Conservation (phyloP, 805 yeast genomes). For the Yueomyces sp. region DNA sequence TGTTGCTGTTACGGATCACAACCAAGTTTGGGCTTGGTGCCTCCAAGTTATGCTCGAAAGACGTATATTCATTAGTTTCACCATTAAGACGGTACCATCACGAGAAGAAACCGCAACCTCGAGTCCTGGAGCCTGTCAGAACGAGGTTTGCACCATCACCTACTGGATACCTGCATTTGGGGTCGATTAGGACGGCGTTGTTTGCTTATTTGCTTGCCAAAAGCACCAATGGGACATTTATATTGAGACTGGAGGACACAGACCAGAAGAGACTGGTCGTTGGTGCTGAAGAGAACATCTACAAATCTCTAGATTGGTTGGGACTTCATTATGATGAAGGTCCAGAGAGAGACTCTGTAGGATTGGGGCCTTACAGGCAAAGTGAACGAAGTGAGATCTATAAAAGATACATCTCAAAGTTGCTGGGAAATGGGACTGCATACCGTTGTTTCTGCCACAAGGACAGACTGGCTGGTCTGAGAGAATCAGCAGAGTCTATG, state of each 20-base stretch:
- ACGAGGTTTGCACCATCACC: conserved; percentile 98
- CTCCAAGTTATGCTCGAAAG: no score
- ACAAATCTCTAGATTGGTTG: conserved; percentile 66
- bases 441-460: conserved; percentile 81
- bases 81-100: no score
- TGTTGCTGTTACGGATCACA: no score
- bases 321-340: conserved; percentile 73
- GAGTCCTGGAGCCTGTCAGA: conserved; percentile 39
- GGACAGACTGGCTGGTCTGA: conserved; percentile 52
- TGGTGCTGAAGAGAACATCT: conserved; percentile 76
- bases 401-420: conserved; percentile 36
- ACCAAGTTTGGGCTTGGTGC: no score
- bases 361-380: conserved; percentile 74
- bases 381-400: conserved; percentile 66
- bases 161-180: conserved; percentile 88
- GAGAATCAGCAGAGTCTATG: conserved; percentile 59
- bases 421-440: conserved; percentile 58
- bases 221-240: conserved; percentile 65
- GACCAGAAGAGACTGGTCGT: conserved; percentile 66
- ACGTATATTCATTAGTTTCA: no score
- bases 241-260: conserved; percentile 83
- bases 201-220: conserved; percentile 78
- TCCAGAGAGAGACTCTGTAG: conserved; percentile 72
- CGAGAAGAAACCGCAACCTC: conserved; percentile 15
- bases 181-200: conserved; percentile 85